Evolutionary conservation across 148 eudicot species (phyloP), one percentile per base, ranked within the genome.

Genomic region (Rhododendron ferrugineum): DNA sequence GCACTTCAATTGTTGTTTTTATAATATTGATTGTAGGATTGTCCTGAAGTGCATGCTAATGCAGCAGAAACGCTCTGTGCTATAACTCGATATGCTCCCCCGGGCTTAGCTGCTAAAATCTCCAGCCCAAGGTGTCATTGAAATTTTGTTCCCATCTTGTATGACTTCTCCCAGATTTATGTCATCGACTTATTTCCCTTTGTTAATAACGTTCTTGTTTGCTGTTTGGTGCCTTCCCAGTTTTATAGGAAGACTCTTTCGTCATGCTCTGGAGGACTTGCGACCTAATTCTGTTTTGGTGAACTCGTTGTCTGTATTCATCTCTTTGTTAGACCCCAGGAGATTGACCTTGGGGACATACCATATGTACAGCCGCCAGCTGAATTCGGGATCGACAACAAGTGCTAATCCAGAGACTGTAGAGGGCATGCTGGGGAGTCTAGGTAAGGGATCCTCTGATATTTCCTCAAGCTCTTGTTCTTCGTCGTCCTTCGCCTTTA

Each of bases 11-110:
- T 23, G 4, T 60, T 82, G 47, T 10, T 82, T 81, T 68, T 13
- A 42, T 6, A 2, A 49, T 30, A 30, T 49, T 47, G 66, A 66
- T 90, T 91, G 86, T 90, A 97, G 99, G 98, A 95, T 91, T 95
- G 89, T 79, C 95, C 98, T 75, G 98, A 97, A 95, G 98, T 95
- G 87, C 99, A 97, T 95, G 95, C 96, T 40, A 95, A 97, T 90
- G 96, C 94, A 36, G 98, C 99, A 85, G 99, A 97, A 92, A 90
- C 95, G 60, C 90, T 97, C 4, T 97, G 98, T 87, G 91, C 98
- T 86, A 92, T 94, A 86, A 92, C 94, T 58, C 92, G 98, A 88
- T 94, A 91, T 86, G 98, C 98, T 77, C 99, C 98, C 34, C 94
- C 94, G 72, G 98, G 95, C 78, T 85, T 97, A 28, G 90, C 96